Evolutionary conservation across 1,284 basidiomycete genomes (phyloP), one percentile per base, ranked within the genome.

Genomic region (Cryptococcus deneoformans): DNA sequence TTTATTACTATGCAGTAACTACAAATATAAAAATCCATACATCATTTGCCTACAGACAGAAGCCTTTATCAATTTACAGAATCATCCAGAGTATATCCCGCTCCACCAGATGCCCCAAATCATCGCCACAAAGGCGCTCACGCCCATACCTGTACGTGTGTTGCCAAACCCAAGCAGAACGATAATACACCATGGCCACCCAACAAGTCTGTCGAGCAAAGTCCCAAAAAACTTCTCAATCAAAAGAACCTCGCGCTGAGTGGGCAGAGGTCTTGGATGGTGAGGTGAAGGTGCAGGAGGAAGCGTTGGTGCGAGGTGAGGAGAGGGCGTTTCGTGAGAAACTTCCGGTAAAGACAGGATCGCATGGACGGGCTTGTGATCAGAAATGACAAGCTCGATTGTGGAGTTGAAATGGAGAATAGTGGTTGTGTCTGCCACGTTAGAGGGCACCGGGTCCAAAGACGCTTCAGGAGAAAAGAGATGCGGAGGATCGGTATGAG

Each of bases 401-500:
- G 75, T 72, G 1, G 76, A 72, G 43, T 60, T 59, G 65, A 70
- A 75, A 52, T 68, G 64, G 6, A 59, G 12, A 35, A 77, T 68
- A 42, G 64, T 56, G 12, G 75, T 74, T 3, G 70, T 72, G 6
- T 53, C 42, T 6, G 64, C 57, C 3, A 50, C 53, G 24, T 61
- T 50, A 6, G 61, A 46, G 7, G 56, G 57, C 6, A 54, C 52
- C 5, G 64, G 60, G 14, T 50, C 46, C 14, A 64, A 51, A 10
- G 54, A 49, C 10, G 63, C 43, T 54, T 68, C 46, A 43, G 64
- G 59, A 9, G 63, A 57, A 61, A 61, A 69, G 39, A 71, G 59
- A 47, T 54, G 50, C 6, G 60, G 43, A 1, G 68, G 62, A 71
- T 91, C 90, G n/a, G 82, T 81, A 66, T 88, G 81, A 6, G 90